A percentile compares a stretch with the other conserved stretches of the same genome.
These are phyloP conservation scores for Petunia secreta DNA, from an alignment of 257 asterid genomes.

Conservation along the genomic window DNA sequence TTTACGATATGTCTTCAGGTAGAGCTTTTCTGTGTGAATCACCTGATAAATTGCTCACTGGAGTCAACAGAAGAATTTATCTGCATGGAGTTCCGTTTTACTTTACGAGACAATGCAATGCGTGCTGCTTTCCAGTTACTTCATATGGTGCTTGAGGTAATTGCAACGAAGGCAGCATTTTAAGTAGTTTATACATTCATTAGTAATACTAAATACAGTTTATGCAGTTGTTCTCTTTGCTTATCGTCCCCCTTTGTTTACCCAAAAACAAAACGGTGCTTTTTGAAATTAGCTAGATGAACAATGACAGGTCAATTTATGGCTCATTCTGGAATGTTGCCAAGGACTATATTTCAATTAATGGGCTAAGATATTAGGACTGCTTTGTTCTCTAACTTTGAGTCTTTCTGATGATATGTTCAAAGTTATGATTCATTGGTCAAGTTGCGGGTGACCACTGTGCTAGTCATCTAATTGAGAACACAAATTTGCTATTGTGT, in stretches of 20 bases:
- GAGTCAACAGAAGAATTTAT: slow-evolving; percentile 99
- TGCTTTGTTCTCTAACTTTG: slow-evolving; percentile 1
- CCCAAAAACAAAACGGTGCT: neutral
- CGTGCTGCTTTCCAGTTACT: slow-evolving; percentile 99
- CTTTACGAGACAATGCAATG: slow-evolving; percentile 95
- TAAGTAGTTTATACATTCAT: neutral
- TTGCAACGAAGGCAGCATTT: neutral
- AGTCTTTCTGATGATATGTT: slow-evolving; percentile 11
- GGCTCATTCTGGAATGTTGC: neutral
- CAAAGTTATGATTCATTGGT: slow-evolving; percentile 21
- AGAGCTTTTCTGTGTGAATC: slow-evolving; percentile 96
- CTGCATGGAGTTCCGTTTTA: slow-evolving; percentile 98
- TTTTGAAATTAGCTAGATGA: slow-evolving; percentile 4
- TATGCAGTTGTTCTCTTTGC: slow-evolving; percentile 10
- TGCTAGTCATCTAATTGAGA: slow-evolving; percentile 23
- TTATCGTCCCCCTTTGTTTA: neutral
- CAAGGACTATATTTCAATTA: neutral
- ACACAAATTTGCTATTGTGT: slow-evolving; percentile 20
- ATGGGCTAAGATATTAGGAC: neutral
- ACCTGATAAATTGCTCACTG: slow-evolving; percentile 93
- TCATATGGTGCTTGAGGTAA: slow-evolving; percentile 99
- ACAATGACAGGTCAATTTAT: slow-evolving; percentile 1
- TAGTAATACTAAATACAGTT: slow-evolving; percentile 2
- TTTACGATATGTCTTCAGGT: slow-evolving; percentile 63
- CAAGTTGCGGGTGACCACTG: slow-evolving; percentile 23